Conservation (phyloP, 306 rosid species). For the Geum urbanum region DNA sequence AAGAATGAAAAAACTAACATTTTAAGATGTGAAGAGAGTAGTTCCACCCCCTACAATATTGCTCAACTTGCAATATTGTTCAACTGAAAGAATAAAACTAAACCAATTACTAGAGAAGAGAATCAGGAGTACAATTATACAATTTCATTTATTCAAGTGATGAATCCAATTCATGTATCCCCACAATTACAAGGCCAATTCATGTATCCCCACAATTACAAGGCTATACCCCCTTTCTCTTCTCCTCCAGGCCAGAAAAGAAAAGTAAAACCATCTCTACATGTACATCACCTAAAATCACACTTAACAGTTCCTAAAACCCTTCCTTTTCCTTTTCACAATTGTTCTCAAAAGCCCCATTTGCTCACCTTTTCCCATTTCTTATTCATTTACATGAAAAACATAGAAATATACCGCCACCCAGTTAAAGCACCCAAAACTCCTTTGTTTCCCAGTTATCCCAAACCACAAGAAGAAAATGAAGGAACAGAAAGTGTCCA, state of each 20-base stretch:
- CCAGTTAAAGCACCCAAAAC: constrained; percentile 28
- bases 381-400: constrained; percentile 52
- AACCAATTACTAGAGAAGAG: constrained; percentile 13
- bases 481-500: constrained; percentile 27
- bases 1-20: no score
- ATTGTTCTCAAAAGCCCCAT: constrained; percentile 30
- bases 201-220: constrained; percentile 42
- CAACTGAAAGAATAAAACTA: not conserved
- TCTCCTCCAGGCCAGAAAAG: constrained; percentile 25
- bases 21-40: no score
- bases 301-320: constrained; percentile 15
- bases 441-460: constrained; percentile 32
- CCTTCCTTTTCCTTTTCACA: constrained; percentile 31
- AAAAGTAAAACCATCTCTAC: constrained; percentile 7
- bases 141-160: constrained; percentile 34
- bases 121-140: constrained; percentile 39
- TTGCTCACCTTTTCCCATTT: constrained; percentile 29
- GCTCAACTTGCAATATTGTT: not conserved
- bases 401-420: constrained; percentile 43
- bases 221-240: constrained; percentile 41
- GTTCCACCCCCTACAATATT: no score
- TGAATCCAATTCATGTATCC: constrained; percentile 42
- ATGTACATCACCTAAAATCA: constrained; percentile 41
- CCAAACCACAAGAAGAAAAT: constrained; percentile 21
- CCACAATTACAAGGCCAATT: constrained; percentile 51